Conservation (phyloP, 108 stramenopile species). For the Seminavis robusta region DNA sequence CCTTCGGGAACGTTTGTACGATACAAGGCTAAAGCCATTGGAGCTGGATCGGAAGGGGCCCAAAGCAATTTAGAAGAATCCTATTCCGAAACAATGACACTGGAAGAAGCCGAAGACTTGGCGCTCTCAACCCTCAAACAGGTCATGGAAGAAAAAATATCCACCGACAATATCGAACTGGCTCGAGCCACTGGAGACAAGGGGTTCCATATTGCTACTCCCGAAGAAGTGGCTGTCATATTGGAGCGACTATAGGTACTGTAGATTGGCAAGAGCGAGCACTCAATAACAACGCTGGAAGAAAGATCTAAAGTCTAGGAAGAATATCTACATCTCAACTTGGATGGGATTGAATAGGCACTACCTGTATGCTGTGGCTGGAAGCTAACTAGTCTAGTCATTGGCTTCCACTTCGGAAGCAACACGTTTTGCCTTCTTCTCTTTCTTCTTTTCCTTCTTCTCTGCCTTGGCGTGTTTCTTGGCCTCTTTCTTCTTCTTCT, state of each 20-base stretch:
- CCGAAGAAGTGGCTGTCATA: slow-evolving; percentile 81
- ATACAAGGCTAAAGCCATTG: slow-evolving; percentile 99
- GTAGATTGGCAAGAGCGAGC: too few species aligned
- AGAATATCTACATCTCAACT: too few species aligned
- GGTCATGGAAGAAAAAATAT: slow-evolving; percentile 99
- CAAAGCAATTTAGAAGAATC: slow-evolving; percentile 92
- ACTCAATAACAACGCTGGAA: not conserved
- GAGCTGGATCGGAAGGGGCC: slow-evolving; percentile 96
- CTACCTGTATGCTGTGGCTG: too few species aligned
- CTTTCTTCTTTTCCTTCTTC: slow-evolving; percentile 18
- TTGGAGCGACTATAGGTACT: slow-evolving; percentile 69
- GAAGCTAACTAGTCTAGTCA: not conserved
- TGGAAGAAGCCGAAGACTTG: slow-evolving; percentile 93
- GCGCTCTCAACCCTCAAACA: slow-evolving; percentile 93
- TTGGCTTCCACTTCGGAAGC: not conserved
- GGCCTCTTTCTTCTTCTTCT: slow-evolving; percentile 38
- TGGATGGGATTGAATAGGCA: too few species aligned
- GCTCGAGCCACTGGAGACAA: slow-evolving; percentile 87
- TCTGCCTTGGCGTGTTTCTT: slow-evolving; percentile 32
- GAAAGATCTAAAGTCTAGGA: too few species aligned
- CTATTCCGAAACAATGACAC: slow-evolving; percentile 90
- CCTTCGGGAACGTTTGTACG: slow-evolving; percentile 96
- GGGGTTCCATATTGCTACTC: slow-evolving; percentile 87
- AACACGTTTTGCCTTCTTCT: not conserved
- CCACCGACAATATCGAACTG: slow-evolving; percentile 93